These are phyloP conservation scores for Selaginella moellendorffii DNA, from an alignment of 75 land plant species.

Conservation along the genomic window DNA sequence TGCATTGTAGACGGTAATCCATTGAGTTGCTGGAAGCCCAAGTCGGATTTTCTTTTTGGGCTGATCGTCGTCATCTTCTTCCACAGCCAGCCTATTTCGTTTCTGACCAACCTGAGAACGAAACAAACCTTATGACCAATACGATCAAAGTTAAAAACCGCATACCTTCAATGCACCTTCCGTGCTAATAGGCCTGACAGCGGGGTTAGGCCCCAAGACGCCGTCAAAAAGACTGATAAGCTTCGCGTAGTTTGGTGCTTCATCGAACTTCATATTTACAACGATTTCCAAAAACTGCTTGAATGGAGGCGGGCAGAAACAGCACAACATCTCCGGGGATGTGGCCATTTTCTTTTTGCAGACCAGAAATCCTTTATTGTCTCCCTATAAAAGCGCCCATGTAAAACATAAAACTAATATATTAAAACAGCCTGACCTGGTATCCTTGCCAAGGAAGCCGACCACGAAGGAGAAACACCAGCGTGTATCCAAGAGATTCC, in stretches of 20 bases:
- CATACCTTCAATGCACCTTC: conserved; percentile 90
- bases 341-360: conserved; percentile 99
- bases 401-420: neutral
- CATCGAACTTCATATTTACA: conserved; percentile 93
- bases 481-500: conserved; percentile 87
- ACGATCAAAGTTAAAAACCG: neutral
- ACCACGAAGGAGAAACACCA: conserved; percentile 82
- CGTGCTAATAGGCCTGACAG: conserved; percentile 76
- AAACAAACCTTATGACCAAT: conserved; percentile 4
- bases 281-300: conserved; percentile 88
- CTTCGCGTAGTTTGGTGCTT: conserved; percentile 85
- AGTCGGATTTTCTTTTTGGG: conserved; percentile 78
- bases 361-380: conserved; percentile 85
- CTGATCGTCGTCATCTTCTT: conserved; percentile 79
- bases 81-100: conserved; percentile 53
- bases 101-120: conserved; percentile 82
- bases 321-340: conserved; percentile 83
- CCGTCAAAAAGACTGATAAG: conserved; percentile 71
- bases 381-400: conserved; percentile 38
- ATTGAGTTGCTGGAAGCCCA: conserved; percentile 94
- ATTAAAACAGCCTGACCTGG: conserved; percentile 78
- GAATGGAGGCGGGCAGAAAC: conserved; percentile 75
- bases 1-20: conserved; percentile 93
- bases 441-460: conserved; percentile 97
- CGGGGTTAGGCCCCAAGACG: conserved; percentile 73